phyloP scores from a whole-genome alignment of 2,329 filamentous ascomycete species.

The Sarocladium strictum region DNA sequence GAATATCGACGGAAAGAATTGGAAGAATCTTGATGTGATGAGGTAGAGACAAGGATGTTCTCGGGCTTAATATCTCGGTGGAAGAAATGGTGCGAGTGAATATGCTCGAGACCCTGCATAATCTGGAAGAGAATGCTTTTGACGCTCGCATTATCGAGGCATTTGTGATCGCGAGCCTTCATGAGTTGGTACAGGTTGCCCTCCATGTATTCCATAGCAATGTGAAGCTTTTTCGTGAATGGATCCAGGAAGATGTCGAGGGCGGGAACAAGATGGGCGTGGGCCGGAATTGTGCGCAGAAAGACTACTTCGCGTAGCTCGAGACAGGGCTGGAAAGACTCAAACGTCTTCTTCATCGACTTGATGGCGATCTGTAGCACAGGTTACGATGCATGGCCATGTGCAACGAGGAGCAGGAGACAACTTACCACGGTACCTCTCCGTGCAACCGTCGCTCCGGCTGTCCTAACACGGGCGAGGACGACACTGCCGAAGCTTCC shows the following conservation, averaged over 20 bases:
- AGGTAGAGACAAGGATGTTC: slow-evolving; percentile 95
- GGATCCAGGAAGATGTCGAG: slow-evolving; percentile 98
- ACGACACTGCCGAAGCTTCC: slow-evolving; percentile 97
- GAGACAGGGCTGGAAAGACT: slow-evolving; percentile 82
- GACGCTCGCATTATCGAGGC: slow-evolving; percentile 80
- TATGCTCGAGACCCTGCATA: slow-evolving; percentile 91
- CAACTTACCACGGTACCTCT: slow-evolving; percentile 82
- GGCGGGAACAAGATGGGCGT: slow-evolving; percentile 91
- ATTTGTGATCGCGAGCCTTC: slow-evolving; percentile 97
- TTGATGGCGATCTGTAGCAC: slow-evolving; percentile 83
- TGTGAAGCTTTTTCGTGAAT: slow-evolving; percentile 92
- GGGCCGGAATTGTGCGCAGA: slow-evolving; percentile 77
- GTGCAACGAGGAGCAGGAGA: slow-evolving; percentile 9
- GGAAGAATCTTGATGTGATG: slow-evolving; percentile 71
- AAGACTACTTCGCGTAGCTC: slow-evolving; percentile 97
- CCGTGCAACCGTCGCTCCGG: slow-evolving; percentile 81
- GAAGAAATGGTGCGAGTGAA: slow-evolving; percentile 95
- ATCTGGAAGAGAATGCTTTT: slow-evolving; percentile 99
- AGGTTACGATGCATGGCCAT: slow-evolving; percentile 13
- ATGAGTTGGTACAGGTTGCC: slow-evolving; percentile 98
- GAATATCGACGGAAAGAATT: slow-evolving; percentile 93
- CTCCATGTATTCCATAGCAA: slow-evolving; percentile 99
- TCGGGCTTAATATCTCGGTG: slow-evolving; percentile 99
- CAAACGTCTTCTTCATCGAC: slow-evolving; percentile 99
- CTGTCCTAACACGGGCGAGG: slow-evolving; percentile 83